Percentiles rank a stretch among this genome's conserved stretches.
Evolutionary conservation across 1,284 basidiomycete genomes (phyloP).

Genomic region (Pseudozyma sp.): DNA sequence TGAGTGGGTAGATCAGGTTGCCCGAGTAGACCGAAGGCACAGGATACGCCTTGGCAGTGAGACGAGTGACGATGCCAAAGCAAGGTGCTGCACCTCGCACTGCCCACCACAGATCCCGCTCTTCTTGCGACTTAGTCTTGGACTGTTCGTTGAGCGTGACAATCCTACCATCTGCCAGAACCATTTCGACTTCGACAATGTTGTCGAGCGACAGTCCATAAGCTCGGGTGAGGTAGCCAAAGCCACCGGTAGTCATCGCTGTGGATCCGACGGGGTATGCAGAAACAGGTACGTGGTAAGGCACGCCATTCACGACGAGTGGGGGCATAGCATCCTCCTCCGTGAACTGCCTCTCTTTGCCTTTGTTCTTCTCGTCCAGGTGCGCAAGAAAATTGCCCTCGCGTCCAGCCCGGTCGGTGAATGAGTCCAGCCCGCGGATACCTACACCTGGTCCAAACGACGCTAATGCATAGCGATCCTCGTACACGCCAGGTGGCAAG

Average conservation of each 20-base stretch:
- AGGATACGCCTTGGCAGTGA: constrained; percentile 85
- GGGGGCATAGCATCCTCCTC: constrained; percentile 15
- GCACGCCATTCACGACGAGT: constrained; percentile 51
- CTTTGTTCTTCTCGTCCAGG: constrained; percentile 27
- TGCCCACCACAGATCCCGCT: constrained; percentile 82
- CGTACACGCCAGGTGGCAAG: constrained; percentile 53
- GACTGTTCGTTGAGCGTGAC: constrained; percentile 55
- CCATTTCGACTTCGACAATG: constrained; percentile 62
- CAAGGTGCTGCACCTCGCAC: constrained; percentile 85
- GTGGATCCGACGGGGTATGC: constrained; percentile 77
- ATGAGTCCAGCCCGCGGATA: constrained; percentile 52
- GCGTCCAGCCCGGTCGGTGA: constrained; percentile 57
- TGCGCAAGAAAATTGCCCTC: constrained; percentile 38
- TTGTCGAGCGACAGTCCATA: constrained; percentile 75
- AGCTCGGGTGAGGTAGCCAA: constrained; percentile 85
- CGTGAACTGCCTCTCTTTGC: constrained; percentile 30
- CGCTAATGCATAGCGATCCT: constrained; percentile 47
- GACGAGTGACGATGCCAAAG: constrained; percentile 86
- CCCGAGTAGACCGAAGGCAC: constrained; percentile 89
- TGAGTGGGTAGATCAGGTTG: constrained; percentile 88
- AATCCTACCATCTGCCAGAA: constrained; percentile 63
- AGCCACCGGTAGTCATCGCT: constrained; percentile 86
- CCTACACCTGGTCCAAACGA: constrained; percentile 58
- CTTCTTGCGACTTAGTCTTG: constrained; percentile 54
- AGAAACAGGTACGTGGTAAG: constrained; percentile 63